Percentiles rank a stretch among this genome's conserved stretches.
phyloP scores from a whole-genome alignment of 805 yeast genomes.

The Kuraishia cidri region DNA sequence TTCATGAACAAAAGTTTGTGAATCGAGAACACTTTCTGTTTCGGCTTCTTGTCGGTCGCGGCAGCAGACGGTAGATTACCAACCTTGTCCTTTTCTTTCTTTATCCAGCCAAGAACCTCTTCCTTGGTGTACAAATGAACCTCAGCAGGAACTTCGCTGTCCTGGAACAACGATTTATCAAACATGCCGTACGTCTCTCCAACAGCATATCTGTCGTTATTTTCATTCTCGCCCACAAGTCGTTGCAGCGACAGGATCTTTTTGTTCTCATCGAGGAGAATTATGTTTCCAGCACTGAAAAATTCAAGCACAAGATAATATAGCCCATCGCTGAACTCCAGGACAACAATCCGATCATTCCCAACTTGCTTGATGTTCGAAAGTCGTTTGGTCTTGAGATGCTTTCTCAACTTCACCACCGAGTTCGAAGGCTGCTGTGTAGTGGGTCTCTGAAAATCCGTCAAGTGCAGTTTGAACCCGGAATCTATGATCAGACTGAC shows the following conservation, averaged over 20 bases:
- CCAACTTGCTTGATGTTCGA: slow-evolving; percentile 67
- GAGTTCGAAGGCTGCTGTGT: slow-evolving; percentile 80
- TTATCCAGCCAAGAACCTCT: slow-evolving; percentile 28
- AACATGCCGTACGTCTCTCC: slow-evolving; percentile 64
- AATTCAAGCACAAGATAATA: slow-evolving; percentile 79
- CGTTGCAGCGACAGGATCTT: slow-evolving; percentile 71
- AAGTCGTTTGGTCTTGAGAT: slow-evolving; percentile 70
- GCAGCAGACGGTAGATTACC: slow-evolving; percentile 3
- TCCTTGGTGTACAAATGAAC: slow-evolving; percentile 13
- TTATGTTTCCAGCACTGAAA: slow-evolving; percentile 89
- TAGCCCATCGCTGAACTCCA: slow-evolving; percentile 78
- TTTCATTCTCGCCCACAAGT: slow-evolving; percentile 65
- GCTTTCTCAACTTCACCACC: slow-evolving; percentile 80
- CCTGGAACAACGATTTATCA: slow-evolving; percentile 37
- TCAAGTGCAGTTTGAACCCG: slow-evolving; percentile 72
- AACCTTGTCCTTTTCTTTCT: slow-evolving; percentile 18
- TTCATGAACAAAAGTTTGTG: slow-evolving; percentile 63
- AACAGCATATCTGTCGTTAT: slow-evolving; percentile 58
- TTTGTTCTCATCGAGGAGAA: slow-evolving; percentile 60
- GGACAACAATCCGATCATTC: slow-evolving; percentile 74
- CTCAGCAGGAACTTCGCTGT: slow-evolving; percentile 7
- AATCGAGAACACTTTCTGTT: slow-evolving; percentile 44
- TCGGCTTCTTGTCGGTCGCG: slow-evolving; percentile 18
- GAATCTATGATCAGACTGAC: slow-evolving; percentile 71
- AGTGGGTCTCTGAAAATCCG: slow-evolving; percentile 74